Percentiles rank a stretch among this genome's conserved stretches.
These are phyloP conservation scores for Sisymbrium irio DNA, from an alignment of 345 rosid species.

Conservation along the genomic window DNA sequence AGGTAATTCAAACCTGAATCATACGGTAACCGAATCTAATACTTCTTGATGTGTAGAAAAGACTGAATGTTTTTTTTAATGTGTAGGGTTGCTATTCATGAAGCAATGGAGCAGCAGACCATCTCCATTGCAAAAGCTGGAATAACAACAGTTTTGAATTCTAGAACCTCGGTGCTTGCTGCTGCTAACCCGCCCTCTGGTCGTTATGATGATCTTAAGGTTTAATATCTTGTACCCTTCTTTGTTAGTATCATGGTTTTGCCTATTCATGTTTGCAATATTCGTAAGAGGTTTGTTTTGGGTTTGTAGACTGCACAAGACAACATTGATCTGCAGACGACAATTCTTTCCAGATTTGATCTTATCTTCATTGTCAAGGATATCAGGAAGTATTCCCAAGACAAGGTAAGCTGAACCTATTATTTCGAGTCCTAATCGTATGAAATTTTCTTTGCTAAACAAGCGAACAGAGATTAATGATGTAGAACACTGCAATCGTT, in stretches of 20 bases:
- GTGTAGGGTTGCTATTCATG: conserved; percentile 93
- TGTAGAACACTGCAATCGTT: not conserved
- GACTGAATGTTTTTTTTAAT: not conserved
- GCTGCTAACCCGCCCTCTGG: conserved; percentile 99
- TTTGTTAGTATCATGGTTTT: not conserved
- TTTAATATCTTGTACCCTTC: conserved; percentile 19
- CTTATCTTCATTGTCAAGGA: conserved; percentile 94
- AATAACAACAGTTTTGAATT: conserved; percentile 93
- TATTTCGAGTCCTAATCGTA: not conserved
- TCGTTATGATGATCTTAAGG: conserved; percentile 98
- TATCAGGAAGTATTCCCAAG: conserved; percentile 77
- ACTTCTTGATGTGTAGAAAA: not conserved
- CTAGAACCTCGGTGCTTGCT: conserved; percentile 96
- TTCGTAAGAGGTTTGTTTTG: not conserved
- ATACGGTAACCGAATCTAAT: not conserved
- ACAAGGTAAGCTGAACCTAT: conserved; percentile 54
- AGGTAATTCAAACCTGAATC: conserved; percentile 45
- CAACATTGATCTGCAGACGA: conserved; percentile 93
- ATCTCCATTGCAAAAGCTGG: conserved; percentile 99
- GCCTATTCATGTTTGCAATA: not conserved
- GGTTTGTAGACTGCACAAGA: conserved; percentile 67
- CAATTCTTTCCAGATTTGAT: conserved; percentile 95
- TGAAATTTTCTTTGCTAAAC: not conserved
- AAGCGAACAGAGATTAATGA: not conserved
- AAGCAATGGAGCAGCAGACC: conserved; percentile 99